Percentiles rank a stretch among this genome's conserved stretches.
These are phyloP conservation scores for Fagus sylvatica DNA, from an alignment of 306 rosid genomes.

Conservation along the genomic window DNA sequence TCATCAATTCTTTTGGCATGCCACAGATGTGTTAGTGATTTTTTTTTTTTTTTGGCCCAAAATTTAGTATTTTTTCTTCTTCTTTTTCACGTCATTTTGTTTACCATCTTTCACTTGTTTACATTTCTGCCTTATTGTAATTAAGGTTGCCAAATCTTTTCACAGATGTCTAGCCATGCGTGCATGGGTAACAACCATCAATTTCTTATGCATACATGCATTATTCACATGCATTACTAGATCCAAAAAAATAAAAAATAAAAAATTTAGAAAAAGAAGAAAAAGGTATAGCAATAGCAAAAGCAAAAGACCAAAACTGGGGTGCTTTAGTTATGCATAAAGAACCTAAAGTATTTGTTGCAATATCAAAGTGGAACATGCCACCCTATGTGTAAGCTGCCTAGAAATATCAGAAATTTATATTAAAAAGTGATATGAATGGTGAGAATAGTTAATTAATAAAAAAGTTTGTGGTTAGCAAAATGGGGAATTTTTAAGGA, in stretches of 20 bases:
- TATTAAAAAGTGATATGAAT: background rate
- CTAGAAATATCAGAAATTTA: slow-evolving; percentile 23
- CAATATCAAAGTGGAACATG: slow-evolving; percentile 55
- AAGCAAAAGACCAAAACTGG: slow-evolving; percentile 7
- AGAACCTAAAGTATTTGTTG: slow-evolving; percentile 25
- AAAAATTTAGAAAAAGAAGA: background rate
- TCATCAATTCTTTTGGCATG: no score
- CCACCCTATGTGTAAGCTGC: slow-evolving; percentile 48
- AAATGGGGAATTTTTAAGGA: slow-evolving; percentile 22
- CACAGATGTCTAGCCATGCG: background rate
- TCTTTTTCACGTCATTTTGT: no score
- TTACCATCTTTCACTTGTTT: no score
- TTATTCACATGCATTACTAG: background rate
- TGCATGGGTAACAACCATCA: background rate
- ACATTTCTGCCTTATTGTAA: no score
- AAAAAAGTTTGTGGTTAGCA: slow-evolving; percentile 7
- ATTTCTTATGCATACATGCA: background rate
- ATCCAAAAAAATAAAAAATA: background rate
- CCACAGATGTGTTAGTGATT: no score
- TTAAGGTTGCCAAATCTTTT: background rate
- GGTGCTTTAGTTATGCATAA: background rate
- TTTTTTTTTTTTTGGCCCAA: no score
- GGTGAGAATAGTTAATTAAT: slow-evolving; percentile 9
- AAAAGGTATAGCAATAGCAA: slow-evolving; percentile 12
- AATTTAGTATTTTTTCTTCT: no score